Evolutionary conservation across 108 stramenopile genomes (phyloP).

Genomic region (Tribonema minus): DNA sequence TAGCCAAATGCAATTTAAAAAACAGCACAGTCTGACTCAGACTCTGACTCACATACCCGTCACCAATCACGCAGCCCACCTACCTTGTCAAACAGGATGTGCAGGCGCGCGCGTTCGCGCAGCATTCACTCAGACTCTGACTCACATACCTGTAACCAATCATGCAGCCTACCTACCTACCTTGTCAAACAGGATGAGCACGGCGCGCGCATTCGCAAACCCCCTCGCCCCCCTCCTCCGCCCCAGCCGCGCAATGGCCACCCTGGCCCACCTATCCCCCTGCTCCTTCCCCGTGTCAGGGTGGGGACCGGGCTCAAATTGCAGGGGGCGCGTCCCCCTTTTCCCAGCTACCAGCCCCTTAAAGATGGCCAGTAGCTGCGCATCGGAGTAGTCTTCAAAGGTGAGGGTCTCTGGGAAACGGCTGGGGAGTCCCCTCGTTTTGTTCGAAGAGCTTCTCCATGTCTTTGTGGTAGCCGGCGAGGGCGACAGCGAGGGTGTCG

Average conservation of each 20-base stretch:
- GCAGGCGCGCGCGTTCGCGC: no score
- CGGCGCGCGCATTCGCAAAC: constrained; percentile 47
- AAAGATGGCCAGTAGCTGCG: constrained; percentile 25
- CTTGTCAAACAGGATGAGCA: constrained; percentile 34
- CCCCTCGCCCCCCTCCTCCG: constrained; percentile 14
- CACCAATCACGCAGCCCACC: no score
- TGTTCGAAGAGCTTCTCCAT: constrained; percentile 41
- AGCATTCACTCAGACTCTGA: no score
- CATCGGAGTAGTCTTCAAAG: constrained; percentile 36
- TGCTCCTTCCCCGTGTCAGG: neutral
- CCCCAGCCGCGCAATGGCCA: constrained; percentile 37
- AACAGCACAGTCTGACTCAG: no score
- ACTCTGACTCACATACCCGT: no score
- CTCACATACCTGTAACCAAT: no score
- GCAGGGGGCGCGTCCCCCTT: neutral
- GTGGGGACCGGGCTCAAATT: no score
- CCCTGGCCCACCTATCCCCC: constrained; percentile 23
- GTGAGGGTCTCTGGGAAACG: constrained; percentile 30
- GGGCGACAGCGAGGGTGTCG: constrained; percentile 33
- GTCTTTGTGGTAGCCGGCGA: constrained; percentile 49
- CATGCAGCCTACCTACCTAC: no score
- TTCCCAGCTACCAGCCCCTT: constrained; percentile 2
- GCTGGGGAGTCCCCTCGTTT: constrained; percentile 44
- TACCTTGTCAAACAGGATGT: no score
- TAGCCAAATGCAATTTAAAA: no score